These are phyloP conservation scores for Nicotiana rustica DNA, from an alignment of 305 asterid genomes.

Conservation along the genomic window DNA sequence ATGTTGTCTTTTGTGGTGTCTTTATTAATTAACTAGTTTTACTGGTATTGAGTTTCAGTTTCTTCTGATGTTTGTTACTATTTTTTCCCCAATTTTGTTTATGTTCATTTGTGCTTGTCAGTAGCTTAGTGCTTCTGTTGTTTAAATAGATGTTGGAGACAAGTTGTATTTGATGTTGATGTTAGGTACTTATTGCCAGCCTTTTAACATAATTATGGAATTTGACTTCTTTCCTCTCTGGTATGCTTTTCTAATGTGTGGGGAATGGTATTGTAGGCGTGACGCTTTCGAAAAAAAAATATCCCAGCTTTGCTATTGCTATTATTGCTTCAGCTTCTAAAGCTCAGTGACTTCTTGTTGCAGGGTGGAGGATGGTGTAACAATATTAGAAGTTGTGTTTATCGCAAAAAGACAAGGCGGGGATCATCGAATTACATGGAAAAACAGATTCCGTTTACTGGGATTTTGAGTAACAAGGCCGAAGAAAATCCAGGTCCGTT, in stretches of 20 bases:
- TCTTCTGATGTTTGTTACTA: background rate
- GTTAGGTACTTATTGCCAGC: background rate
- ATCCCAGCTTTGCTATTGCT: background rate
- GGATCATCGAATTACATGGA: constrained; percentile 87
- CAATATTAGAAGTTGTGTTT: constrained; percentile 69
- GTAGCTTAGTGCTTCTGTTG: constrained; percentile 13
- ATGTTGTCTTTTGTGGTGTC: background rate
- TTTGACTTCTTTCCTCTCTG: background rate
- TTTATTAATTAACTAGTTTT: background rate
- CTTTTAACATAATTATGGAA: background rate
- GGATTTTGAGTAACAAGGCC: constrained; percentile 84
- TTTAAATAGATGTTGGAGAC: constrained; percentile 6
- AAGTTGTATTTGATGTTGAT: background rate
- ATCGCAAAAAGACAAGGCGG: constrained; percentile 78
- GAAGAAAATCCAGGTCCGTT: constrained; percentile 88
- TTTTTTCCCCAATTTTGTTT: background rate
- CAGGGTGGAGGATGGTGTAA: constrained; percentile 99
- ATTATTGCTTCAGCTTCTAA: background rate
- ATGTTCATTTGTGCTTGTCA: background rate
- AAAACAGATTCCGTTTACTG: constrained; percentile 74
- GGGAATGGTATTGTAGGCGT: background rate
- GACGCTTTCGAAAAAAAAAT: background rate
- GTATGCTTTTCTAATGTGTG: background rate
- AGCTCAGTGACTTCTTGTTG: constrained; percentile 35
- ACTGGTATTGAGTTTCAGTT: background rate